phyloP scores from a whole-genome alignment of 1,139 yeast genomes.

The Nakaseomyces sp. region DNA sequence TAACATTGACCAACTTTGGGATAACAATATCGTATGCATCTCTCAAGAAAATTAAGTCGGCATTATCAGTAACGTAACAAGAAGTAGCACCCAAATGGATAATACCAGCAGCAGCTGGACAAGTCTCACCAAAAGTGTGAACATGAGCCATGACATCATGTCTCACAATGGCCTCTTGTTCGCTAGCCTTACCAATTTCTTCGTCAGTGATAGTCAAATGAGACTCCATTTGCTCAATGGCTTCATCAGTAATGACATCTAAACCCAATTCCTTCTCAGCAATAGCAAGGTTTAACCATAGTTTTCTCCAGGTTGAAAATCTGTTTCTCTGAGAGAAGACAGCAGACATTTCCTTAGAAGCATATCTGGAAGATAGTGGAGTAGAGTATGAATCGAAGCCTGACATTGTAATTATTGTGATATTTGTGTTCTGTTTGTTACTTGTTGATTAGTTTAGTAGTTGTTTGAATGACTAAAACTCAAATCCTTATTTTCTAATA shows the following conservation, averaged over 20 bases:
- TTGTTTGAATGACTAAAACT: background rate
- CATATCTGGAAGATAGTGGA: slow-evolving; percentile 93
- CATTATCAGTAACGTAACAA: slow-evolving; percentile 95
- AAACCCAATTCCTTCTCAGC: slow-evolving; percentile 92
- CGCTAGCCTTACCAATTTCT: slow-evolving; percentile 79
- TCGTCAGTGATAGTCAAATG: slow-evolving; percentile 83
- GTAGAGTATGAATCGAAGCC: slow-evolving; percentile 71
- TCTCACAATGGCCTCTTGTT: slow-evolving; percentile 95
- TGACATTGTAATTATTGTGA: slow-evolving; percentile 31
- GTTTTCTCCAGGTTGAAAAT: slow-evolving; percentile 95
- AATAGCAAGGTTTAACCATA: slow-evolving; percentile 91
- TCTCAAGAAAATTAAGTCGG: slow-evolving; percentile 90
- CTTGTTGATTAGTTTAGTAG: no score
- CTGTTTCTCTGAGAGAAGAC: slow-evolving; percentile 89
- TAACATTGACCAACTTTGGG: slow-evolving; percentile 92
- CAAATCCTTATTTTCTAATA: background rate
- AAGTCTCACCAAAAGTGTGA: slow-evolving; percentile 83
- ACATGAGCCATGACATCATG: slow-evolving; percentile 99
- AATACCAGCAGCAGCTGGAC: slow-evolving; percentile 96
- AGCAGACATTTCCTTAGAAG: slow-evolving; percentile 92
- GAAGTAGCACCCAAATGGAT: slow-evolving; percentile 98
- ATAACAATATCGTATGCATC: slow-evolving; percentile 90
- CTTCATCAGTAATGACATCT: slow-evolving; percentile 76
- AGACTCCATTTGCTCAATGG: slow-evolving; percentile 72
- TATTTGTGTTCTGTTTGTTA: background rate